Conservation (phyloP, 306 rosid genomes). For the Castanea sativa region DNA sequence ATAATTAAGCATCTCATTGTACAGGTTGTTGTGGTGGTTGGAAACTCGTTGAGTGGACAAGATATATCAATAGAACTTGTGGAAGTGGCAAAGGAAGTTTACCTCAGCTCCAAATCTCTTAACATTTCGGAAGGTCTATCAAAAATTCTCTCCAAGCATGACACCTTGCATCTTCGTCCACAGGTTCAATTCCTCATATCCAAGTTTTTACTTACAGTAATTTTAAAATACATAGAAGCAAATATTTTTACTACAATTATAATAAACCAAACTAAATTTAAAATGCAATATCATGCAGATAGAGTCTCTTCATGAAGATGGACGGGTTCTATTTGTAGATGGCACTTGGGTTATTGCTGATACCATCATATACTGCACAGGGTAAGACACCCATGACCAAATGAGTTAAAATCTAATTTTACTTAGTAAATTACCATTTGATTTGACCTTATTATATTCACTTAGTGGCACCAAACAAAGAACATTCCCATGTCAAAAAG, state of each 20-base stretch:
- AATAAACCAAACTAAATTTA: neutral
- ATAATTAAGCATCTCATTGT: neutral
- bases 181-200: constrained; percentile 38
- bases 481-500: no score
- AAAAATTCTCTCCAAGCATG: constrained; percentile 70
- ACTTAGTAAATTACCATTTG: neutral
- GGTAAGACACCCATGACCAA: constrained; percentile 38
- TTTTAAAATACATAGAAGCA: no score
- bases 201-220: constrained; percentile 2
- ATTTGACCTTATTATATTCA: neutral
- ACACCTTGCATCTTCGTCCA: constrained; percentile 65
- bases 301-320: constrained; percentile 72
- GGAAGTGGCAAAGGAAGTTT: constrained; percentile 71
- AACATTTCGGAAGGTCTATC: constrained; percentile 65
- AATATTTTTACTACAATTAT: no score
- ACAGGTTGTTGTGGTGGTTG: constrained; percentile 81
- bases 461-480: no score
- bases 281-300: constrained; percentile 50
- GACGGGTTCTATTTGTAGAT: constrained; percentile 64
- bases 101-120: constrained; percentile 66
- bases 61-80: constrained; percentile 83
- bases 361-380: constrained; percentile 77
- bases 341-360: constrained; percentile 72
- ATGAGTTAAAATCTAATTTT: neutral
- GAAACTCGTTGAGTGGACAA: constrained; percentile 83